Percentiles rank a stretch among this genome's conserved stretches.
phyloP scores from a whole-genome alignment of 768 basidiomycete species.

The Steccherinum ochraceum region DNA sequence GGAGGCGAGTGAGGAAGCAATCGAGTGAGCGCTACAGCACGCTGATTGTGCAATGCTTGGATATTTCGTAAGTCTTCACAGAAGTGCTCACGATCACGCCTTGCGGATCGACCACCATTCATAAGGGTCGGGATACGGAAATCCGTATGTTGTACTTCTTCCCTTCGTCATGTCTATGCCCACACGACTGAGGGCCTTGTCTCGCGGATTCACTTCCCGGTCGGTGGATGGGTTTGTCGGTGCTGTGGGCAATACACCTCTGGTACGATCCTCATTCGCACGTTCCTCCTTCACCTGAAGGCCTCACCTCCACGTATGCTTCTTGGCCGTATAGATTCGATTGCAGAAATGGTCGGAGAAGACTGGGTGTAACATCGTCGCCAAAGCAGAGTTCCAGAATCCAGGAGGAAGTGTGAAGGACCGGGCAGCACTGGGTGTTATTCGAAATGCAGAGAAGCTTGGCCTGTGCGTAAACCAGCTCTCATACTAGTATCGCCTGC shows the following conservation, averaged over 20 bases:
- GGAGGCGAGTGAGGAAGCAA: too few species aligned
- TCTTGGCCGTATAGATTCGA: conserved; percentile 61
- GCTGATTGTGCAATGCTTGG: too few species aligned
- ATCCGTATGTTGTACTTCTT: conserved; percentile 1
- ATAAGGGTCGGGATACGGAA: background rate
- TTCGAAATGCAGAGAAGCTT: conserved; percentile 79
- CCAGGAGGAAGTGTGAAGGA: conserved; percentile 98
- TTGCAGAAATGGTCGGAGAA: conserved; percentile 76
- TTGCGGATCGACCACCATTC: background rate
- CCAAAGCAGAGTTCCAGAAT: conserved; percentile 98
- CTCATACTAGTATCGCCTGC: background rate
- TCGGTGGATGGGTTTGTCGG: conserved; percentile 76
- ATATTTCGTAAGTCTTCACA: conserved; percentile 6
- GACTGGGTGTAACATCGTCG: conserved; percentile 78
- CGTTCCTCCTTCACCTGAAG: too few species aligned
- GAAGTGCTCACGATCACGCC: conserved; percentile 14
- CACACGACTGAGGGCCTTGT: conserved; percentile 11
- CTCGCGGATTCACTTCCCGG: conserved; percentile 24
- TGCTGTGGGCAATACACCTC: conserved; percentile 89
- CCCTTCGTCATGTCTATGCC: conserved; percentile 16
- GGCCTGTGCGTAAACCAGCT: conserved; percentile 52
- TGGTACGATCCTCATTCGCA: conserved; percentile 43
- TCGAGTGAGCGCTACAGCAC: too few species aligned
- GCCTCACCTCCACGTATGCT: background rate
- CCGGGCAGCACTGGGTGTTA: conserved; percentile 86